Evolutionary conservation across 2,329 filamentous ascomycete genomes (phyloP), one percentile per base, ranked within the genome.

Genomic region (Aspergillus calidoustus): DNA sequence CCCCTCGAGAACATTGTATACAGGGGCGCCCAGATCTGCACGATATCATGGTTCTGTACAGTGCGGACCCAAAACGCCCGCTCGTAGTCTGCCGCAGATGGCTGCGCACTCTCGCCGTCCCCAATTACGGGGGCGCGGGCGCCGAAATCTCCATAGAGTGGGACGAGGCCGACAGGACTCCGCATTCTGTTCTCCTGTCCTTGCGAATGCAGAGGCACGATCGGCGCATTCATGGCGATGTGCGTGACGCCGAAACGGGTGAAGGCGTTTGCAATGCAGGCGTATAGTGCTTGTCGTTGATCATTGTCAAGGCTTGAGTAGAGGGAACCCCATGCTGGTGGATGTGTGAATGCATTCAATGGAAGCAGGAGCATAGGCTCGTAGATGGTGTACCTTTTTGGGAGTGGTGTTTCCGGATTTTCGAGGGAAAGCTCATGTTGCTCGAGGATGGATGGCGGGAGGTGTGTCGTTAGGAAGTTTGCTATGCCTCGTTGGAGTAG

Each of bases 1-100:
- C 94, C 93, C 1, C 93, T 86, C 64, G 90, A 93, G 75, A 98
- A 98, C 93, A 97, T 97, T 28, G 93, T 96, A 83, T 92, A 93
- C 0, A 89, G 79, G 15, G 94, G 94, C 1, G 93, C 91, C 93
- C 93, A 98, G 2, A 85, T 89, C 79, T 98, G 94, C 41, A 81
- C 78, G 61, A 98, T 90, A 2, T 89, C 90, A 61, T 86, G 83
- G 71, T 92, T 91, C 74, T 97, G 93, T 56, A 84, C 86, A 4
- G 90, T 89, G 13, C 83, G 85, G 0, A 91, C 90, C 94, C 94
- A 98, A 64, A 96, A 86, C 0, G 92, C 89, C 1, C 74, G 61
- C 0, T 81, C 74, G 61, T 96, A 90, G 71, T 94, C 89, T 1
- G 70, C 55, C 1, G 70, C 57, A 0, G 74, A 73, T 1, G 81